Evolutionary conservation across 2,329 filamentous ascomycete species (phyloP).

Genomic region (Cytospora paraplurivora): DNA sequence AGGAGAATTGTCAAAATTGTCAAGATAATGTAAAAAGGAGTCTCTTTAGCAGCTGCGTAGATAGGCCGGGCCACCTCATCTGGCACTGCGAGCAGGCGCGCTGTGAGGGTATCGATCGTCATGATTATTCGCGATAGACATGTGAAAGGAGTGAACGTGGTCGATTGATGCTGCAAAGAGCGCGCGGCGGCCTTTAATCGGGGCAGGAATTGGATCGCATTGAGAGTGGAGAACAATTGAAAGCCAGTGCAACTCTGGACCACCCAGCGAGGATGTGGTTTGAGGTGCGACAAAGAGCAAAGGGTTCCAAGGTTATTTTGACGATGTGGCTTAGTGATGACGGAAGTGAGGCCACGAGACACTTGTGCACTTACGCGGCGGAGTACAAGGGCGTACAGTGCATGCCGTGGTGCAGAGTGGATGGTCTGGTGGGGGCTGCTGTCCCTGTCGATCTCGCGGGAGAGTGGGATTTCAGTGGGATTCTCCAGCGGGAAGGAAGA

Average conservation of each 20-base stretch:
- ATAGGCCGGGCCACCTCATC: conserved; percentile 40
- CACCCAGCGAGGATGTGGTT: background rate
- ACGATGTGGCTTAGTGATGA: background rate
- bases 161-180: background rate
- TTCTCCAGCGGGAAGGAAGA: conserved; percentile 1
- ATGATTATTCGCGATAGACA: conserved; percentile 18
- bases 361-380: conserved; percentile 12
- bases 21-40: conserved; percentile 44
- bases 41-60: conserved; percentile 41
- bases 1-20: conserved; percentile 40
- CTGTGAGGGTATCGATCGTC: conserved; percentile 14
- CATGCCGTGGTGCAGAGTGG: no score
- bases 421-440: background rate
- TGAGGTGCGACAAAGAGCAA: conserved; percentile 6
- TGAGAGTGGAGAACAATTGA: background rate
- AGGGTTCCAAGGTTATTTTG: background rate
- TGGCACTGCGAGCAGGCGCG: conserved; percentile 36
- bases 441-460: background rate
- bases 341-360: conserved; percentile 22
- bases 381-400: background rate
- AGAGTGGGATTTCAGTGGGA: background rate
- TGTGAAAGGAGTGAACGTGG: conserved; percentile 15
- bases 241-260: conserved; percentile 2
- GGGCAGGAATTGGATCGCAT: conserved; percentile 11
- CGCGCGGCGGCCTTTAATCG: conserved; percentile 11